Evolutionary conservation across 1,284 basidiomycete genomes (phyloP), one percentile per base, ranked within the genome.

Genomic region (Boletus coffeatus): DNA sequence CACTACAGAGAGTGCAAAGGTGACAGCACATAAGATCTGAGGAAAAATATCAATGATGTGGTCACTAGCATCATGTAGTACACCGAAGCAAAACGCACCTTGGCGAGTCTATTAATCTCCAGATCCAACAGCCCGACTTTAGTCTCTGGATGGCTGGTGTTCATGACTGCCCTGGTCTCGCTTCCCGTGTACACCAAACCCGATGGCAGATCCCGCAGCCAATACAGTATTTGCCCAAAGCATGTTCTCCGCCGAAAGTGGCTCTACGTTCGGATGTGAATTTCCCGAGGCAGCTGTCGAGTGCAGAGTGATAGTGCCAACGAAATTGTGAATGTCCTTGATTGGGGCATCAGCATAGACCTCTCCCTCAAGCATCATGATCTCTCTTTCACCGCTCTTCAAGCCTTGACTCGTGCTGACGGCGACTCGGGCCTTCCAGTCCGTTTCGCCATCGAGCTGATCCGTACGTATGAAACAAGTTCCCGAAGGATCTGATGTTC

Each of bases 141-240:
- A 1, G 96, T 98, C 70, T 91, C 91, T 0, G 97, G 95, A 76
- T 98, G 94, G 68, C 92, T 95, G 1, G 96, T 99, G 70, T 99
- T 99, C 92, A 99, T 94, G n/a, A 98, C 96, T 1, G 96, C 96
- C 53, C 97, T 81, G 2, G 96, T 98, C 73, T 99, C 96, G 1
- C 89, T 80, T 0, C 96, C 96, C 1, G 96, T 99, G 73, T 98
- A 99, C 5, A 97, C 83, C 4, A 60, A 98, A 85, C 0, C 96
- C 96, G 50, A 98, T 85, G 0, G 94, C 96, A 14, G 90, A 91
- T 1, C 97, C 96, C 0, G 96, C 94, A 11, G 97, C 96, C 18
- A 99, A 82, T 1, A 99, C 97, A 0, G 97, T 99, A 73, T 99
- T 98, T 0, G 96, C 88, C 96, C 96, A 99, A 5, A 99, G 80